Conservation (phyloP, 768 basidiomycete genomes). For the Scleroderma bovista region DNA sequence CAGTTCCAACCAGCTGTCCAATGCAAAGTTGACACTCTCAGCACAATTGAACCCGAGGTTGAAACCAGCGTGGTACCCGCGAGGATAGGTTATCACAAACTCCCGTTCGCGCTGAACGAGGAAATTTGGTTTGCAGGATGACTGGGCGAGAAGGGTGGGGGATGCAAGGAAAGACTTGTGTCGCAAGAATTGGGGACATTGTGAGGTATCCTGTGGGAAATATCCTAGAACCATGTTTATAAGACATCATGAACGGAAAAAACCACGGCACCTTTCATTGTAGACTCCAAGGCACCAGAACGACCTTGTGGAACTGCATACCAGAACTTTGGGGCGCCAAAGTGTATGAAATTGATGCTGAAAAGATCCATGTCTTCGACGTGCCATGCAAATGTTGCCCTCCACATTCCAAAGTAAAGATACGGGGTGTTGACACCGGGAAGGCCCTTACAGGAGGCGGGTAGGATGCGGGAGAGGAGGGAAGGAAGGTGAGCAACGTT, state of each 20-base stretch:
- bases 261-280: conserved; percentile 67
- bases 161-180: conserved; percentile 96
- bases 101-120: conserved; percentile 93
- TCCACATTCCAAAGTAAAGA: conserved; percentile 99
- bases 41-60: conserved; percentile 96
- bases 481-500: conserved; percentile 93
- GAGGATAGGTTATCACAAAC: conserved; percentile 92
- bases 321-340: conserved; percentile 97
- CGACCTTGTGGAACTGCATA: conserved; percentile 91
- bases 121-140: conserved; percentile 76
- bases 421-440: conserved; percentile 98
- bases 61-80: conserved; percentile 96
- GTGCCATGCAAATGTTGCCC: conserved; percentile 98
- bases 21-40: conserved; percentile 94
- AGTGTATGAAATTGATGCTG: conserved; percentile 98
- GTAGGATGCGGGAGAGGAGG: conserved; percentile 74
- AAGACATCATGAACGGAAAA: background rate
- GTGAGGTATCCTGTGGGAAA: conserved; percentile 81
- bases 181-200: conserved; percentile 90
- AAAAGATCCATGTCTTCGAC: conserved; percentile 99
- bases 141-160: conserved; percentile 73
- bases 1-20: conserved; percentile 90
- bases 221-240: conserved; percentile 47
- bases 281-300: conserved; percentile 75
- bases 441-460: conserved; percentile 58